These are phyloP conservation scores for Botrytis paeoniae DNA, from an alignment of 2,329 filamentous ascomycete genomes.

Conservation along the genomic window DNA sequence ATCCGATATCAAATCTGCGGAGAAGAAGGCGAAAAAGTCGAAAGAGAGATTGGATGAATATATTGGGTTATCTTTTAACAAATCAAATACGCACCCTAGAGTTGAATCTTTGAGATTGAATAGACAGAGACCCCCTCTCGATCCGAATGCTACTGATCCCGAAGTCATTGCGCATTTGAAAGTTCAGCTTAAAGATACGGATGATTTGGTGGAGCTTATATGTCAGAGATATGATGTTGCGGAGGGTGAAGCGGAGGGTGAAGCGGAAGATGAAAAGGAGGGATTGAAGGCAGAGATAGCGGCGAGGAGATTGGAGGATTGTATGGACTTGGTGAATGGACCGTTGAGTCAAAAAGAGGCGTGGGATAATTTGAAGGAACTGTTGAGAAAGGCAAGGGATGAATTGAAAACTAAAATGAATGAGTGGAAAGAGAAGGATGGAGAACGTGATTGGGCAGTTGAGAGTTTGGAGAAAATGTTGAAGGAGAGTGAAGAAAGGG, in stretches of 20 bases:
- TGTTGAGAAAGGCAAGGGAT: background rate
- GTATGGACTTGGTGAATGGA: slow-evolving; percentile 18
- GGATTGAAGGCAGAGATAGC: background rate
- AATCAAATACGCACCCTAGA: background rate
- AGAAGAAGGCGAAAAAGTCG: background rate
- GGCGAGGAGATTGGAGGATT: slow-evolving; percentile 9
- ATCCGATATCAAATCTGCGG: no score
- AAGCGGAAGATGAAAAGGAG: no score
- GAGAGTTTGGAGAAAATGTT: background rate
- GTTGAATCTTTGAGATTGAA: background rate
- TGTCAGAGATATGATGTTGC: background rate
- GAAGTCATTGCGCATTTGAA: background rate
- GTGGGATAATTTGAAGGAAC: background rate
- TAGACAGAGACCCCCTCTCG: background rate
- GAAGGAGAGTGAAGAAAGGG: slow-evolving; percentile 6
- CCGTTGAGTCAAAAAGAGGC: slow-evolving; percentile 7
- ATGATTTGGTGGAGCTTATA: background rate
- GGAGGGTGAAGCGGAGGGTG: background rate
- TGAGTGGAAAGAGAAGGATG: background rate
- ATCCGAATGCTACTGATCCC: background rate
- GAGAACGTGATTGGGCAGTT: background rate
- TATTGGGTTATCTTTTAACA: background rate
- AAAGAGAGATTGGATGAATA: background rate
- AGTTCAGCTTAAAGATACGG: background rate
- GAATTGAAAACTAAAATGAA: background rate